Percentiles rank a stretch among this genome's conserved stretches.
phyloP scores from a whole-genome alignment of 345 rosid genomes.

The Citrus cavaleriei region DNA sequence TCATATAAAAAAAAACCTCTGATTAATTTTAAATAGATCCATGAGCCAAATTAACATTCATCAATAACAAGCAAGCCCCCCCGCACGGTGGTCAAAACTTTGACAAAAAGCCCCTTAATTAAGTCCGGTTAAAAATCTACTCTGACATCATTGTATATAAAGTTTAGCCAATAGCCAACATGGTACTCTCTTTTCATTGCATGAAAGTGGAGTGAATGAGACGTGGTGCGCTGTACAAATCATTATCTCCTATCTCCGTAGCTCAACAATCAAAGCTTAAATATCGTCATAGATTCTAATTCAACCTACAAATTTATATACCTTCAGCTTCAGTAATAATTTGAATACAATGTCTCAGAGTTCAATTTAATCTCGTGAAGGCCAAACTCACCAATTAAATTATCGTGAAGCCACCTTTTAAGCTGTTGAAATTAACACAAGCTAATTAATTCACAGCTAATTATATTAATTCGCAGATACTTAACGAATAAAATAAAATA shows the following conservation, averaged over 20 bases:
- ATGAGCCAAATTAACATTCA: background rate
- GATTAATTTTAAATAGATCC: background rate
- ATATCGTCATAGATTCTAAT: no score
- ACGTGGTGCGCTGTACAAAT: no score
- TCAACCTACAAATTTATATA: no score
- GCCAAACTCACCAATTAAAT: background rate
- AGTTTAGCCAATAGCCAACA: background rate
- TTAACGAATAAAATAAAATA: conserved; percentile 16
- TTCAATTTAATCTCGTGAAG: background rate
- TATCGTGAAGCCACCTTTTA: background rate
- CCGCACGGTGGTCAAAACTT: no score
- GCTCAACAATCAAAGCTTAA: background rate
- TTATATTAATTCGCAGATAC: background rate
- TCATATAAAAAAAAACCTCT: no score
- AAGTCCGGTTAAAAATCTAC: no score
- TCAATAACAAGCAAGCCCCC: background rate
- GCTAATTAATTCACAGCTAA: background rate
- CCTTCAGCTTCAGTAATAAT: background rate
- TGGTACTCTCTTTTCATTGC: no score
- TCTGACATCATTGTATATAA: no score
- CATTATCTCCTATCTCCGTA: no score
- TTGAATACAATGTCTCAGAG: background rate
- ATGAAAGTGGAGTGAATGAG: no score
- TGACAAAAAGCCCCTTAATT: no score
- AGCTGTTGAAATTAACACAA: background rate